Percentiles rank a stretch among this genome's conserved stretches.
These are phyloP conservation scores for Trametes villosa DNA, from an alignment of 768 basidiomycete species.

Conservation along the genomic window DNA sequence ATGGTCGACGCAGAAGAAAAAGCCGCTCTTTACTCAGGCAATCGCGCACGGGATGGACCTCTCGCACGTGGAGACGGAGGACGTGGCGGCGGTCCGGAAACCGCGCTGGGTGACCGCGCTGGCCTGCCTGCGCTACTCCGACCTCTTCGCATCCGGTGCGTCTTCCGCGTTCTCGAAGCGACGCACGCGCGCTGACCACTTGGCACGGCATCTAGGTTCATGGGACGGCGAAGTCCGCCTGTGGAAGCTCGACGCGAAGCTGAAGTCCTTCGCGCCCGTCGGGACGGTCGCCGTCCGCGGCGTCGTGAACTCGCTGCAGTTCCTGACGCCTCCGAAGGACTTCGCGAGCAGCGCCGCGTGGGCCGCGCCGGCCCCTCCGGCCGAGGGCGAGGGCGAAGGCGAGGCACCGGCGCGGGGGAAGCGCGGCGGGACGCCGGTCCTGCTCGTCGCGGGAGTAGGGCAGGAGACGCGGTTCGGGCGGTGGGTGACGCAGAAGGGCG, in stretches of 20 bases:
- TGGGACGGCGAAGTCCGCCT: slow-evolving; percentile 90
- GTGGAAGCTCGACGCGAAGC: slow-evolving; percentile 85
- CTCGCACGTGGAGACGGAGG: slow-evolving; percentile 71
- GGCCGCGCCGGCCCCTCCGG: slow-evolving; percentile 23
- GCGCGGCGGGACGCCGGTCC: slow-evolving; percentile 32
- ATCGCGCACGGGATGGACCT: slow-evolving; percentile 88
- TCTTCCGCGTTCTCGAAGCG: slow-evolving; percentile 8
- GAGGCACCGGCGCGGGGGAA: slow-evolving; percentile 29
- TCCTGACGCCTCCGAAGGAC: slow-evolving; percentile 58
- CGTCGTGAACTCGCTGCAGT: slow-evolving; percentile 88
- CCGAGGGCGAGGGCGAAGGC: slow-evolving; percentile 15
- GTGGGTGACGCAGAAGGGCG: slow-evolving; percentile 79
- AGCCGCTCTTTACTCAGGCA: slow-evolving; percentile 85
- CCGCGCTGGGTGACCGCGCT: slow-evolving; percentile 93
- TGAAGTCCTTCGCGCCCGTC: slow-evolving; percentile 74
- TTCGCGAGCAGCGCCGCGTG: slow-evolving; percentile 50
- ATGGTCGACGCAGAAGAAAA: slow-evolving; percentile 93
- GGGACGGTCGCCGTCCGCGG: slow-evolving; percentile 72
- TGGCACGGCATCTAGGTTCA: slow-evolving; percentile 62
- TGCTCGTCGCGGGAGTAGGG: slow-evolving; percentile 81
- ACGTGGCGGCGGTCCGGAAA: slow-evolving; percentile 65
- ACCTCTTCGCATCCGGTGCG: slow-evolving; percentile 88
- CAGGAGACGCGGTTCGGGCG: slow-evolving; percentile 91
- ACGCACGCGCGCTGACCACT: slow-evolving; percentile 5
- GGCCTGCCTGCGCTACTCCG: slow-evolving; percentile 83